Conservation (phyloP, 768 basidiomycete species). For the Lactarius vividus region DNA sequence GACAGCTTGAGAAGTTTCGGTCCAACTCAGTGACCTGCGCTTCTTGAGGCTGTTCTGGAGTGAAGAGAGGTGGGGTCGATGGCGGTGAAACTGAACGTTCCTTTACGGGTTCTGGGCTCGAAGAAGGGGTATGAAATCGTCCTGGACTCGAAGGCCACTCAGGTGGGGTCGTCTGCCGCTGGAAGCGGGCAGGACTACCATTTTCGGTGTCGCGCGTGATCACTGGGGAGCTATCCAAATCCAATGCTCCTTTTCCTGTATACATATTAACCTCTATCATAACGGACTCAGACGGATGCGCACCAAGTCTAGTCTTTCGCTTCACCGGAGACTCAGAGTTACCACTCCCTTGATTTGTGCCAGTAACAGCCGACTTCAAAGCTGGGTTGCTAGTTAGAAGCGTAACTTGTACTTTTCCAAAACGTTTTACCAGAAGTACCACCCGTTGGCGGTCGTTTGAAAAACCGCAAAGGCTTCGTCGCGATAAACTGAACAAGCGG, state of each 20-base stretch:
- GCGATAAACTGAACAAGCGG: conserved; percentile 9
- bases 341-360: neutral
- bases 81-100: conserved; percentile 1
- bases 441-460: conserved; percentile 12
- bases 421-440: neutral
- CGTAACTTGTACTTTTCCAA: neutral
- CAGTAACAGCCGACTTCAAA: neutral
- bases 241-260: conserved; percentile 15
- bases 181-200: neutral
- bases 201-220: neutral
- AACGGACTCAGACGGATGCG: neutral
- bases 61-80: conserved; percentile 12
- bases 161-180: conserved; percentile 19
- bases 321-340: neutral
- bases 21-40: neutral
- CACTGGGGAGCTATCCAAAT: conserved; percentile 13
- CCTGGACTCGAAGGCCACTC: conserved; percentile 15
- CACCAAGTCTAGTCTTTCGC: conserved; percentile 10
- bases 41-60: conserved; percentile 5
- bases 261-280: neutral
- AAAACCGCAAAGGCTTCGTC: conserved; percentile 13
- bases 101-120: neutral
- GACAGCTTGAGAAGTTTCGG: neutral
- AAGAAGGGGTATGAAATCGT: neutral
- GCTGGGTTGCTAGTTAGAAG: conserved; percentile 5